phyloP scores from a whole-genome alignment of 768 basidiomycete genomes.

The Pleurotus cornucopiae region DNA sequence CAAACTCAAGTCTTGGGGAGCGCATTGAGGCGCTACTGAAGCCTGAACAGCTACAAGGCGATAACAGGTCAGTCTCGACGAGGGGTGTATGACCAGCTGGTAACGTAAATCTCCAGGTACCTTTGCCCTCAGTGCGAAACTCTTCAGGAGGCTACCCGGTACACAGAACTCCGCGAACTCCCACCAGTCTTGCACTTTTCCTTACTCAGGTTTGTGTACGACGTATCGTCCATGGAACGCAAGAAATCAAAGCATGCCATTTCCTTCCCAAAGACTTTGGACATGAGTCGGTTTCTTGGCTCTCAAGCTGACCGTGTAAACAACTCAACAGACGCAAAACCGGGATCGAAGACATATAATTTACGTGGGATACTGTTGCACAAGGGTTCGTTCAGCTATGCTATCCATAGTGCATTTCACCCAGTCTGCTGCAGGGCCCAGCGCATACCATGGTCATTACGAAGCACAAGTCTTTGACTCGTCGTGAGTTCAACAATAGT shows the following conservation, averaged over 20 bases:
- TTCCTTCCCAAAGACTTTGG: conserved; percentile 67
- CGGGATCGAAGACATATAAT: conserved; percentile 54
- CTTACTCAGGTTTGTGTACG: conserved; percentile 89
- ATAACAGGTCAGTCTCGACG: conserved; percentile 63
- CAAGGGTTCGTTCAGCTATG: conserved; percentile 46
- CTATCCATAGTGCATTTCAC: not conserved
- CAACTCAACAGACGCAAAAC: conserved; percentile 12
- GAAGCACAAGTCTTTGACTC: conserved; percentile 80
- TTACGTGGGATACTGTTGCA: conserved; percentile 83
- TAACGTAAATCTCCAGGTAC: conserved; percentile 48
- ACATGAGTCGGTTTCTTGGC: conserved; percentile 68
- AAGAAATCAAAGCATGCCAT: conserved; percentile 84
- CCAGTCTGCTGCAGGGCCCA: conserved; percentile 26
- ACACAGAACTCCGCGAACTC: conserved; percentile 62
- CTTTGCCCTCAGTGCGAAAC: conserved; percentile 69
- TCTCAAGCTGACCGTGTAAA: conserved; percentile 14
- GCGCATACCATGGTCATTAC: conserved; percentile 90
- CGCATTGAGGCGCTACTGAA: conserved; percentile 61
- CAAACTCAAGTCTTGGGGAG: conserved; percentile 69
- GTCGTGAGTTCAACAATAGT: conserved; percentile 38
- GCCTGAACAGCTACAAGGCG: conserved; percentile 71
- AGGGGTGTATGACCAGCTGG: not conserved
- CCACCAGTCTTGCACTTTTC: conserved; percentile 93
- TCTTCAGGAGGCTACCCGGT: conserved; percentile 77
- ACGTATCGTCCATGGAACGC: conserved; percentile 70